A percentile compares a stretch with the other conserved stretches of the same genome.
These are phyloP conservation scores for Diaporthe citriasiana DNA, from an alignment of 2,329 filamentous ascomycete species.

Conservation along the genomic window DNA sequence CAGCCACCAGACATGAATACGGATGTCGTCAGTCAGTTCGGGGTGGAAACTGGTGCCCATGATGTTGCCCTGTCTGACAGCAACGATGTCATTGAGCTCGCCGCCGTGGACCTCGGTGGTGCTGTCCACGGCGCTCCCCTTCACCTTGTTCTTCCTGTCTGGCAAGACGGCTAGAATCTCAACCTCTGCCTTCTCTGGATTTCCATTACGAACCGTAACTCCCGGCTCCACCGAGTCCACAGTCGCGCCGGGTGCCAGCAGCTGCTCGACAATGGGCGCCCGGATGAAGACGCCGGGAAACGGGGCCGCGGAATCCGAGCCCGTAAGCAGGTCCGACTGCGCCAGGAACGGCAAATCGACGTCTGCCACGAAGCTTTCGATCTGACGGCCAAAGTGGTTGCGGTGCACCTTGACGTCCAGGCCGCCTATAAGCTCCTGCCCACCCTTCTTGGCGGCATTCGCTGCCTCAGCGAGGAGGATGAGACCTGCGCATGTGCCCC, in stretches of 20 bases:
- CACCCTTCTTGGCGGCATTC: constrained; percentile 89
- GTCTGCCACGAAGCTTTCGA: constrained; percentile 87
- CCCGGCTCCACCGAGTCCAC: constrained; percentile 55
- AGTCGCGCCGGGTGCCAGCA: constrained; percentile 61
- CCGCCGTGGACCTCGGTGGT: constrained; percentile 49
- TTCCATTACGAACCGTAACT: constrained; percentile 49
- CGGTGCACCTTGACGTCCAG: constrained; percentile 91
- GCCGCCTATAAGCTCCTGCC: constrained; percentile 93
- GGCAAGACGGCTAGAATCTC: constrained; percentile 68
- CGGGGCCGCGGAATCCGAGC: constrained; percentile 51
- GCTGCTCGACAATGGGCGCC: constrained; percentile 90
- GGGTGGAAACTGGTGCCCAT: constrained; percentile 97
- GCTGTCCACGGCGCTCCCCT: constrained; percentile 54
- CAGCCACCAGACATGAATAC: constrained; percentile 97
- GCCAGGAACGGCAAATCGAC: constrained; percentile 80
- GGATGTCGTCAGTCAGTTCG: constrained; percentile 87
- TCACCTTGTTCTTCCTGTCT: constrained; percentile 52
- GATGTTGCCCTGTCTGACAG: constrained; percentile 90
- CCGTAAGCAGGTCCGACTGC: constrained; percentile 47
- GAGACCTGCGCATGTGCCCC: constrained; percentile 96
- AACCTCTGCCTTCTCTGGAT: constrained; percentile 51
- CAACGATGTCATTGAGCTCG: constrained; percentile 82
- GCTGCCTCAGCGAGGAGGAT: constrained; percentile 91
- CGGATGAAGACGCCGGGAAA: constrained; percentile 94
- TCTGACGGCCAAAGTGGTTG: constrained; percentile 95